Conservation (phyloP, 1,284 basidiomycete genomes). For the Trichosporon sp. region DNA sequence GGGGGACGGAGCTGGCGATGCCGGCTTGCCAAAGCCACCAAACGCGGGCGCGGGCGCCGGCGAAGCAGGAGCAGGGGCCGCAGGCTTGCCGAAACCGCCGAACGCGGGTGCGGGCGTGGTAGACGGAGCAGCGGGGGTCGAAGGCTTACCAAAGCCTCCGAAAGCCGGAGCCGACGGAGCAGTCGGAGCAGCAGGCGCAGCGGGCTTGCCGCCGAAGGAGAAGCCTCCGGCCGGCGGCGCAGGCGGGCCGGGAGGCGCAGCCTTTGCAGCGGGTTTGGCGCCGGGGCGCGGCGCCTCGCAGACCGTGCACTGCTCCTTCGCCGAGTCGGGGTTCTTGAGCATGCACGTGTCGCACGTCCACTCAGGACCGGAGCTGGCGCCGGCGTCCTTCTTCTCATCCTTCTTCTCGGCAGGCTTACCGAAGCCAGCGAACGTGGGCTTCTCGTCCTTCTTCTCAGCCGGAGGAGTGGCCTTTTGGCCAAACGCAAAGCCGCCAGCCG, state of each 20-base stretch:
- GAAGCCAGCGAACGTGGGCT: constrained; percentile 5
- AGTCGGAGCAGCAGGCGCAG: neutral
- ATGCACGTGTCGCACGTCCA: constrained; percentile 55
- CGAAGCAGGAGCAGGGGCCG: constrained; percentile 1
- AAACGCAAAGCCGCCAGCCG: neutral
- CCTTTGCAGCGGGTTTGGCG: constrained; percentile 1
- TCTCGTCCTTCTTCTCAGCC: constrained; percentile 44
- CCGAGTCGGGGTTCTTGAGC: constrained; percentile 51
- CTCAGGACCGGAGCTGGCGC: neutral
- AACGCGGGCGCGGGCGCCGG: constrained; percentile 5
- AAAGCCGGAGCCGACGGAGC: neutral
- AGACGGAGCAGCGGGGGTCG: neutral
- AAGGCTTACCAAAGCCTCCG: constrained; percentile 5
- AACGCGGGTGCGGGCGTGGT: neutral
- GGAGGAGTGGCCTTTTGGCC: constrained; percentile 48
- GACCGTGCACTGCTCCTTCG: constrained; percentile 53
- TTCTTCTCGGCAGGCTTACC: neutral
- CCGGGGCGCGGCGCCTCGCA: constrained; percentile 52
- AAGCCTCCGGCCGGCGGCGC: constrained; percentile 5
- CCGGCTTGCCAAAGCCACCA: constrained; percentile 1
- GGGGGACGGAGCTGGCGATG: constrained; percentile 10
- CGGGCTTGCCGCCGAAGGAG: neutral
- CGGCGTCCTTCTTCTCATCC: neutral
- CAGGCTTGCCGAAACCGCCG: constrained; percentile 6
- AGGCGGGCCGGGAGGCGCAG: neutral